These are phyloP conservation scores for Botrytis cinerea DNA, from an alignment of 2,329 filamentous ascomycete species.

Conservation along the genomic window DNA sequence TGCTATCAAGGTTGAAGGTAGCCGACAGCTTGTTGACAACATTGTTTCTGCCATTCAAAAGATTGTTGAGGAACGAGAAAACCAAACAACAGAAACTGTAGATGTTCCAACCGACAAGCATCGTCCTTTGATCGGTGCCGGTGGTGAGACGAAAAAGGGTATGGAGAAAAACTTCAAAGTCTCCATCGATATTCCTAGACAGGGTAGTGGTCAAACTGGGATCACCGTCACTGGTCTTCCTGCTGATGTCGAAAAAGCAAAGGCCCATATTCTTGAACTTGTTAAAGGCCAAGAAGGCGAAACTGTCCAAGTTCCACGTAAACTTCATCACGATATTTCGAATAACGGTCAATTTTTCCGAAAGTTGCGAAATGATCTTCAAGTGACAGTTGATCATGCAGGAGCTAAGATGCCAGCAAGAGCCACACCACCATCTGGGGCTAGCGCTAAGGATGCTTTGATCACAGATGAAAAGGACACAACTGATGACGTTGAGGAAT, in stretches of 20 bases:
- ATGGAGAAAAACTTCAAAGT: slow-evolving; percentile 87
- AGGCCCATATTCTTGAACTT: slow-evolving; percentile 76
- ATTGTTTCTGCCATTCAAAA: slow-evolving; percentile 80
- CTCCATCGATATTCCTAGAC: slow-evolving; percentile 85
- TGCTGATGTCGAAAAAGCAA: slow-evolving; percentile 78
- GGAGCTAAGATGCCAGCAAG: slow-evolving; percentile 76
- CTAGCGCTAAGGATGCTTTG: slow-evolving; percentile 71
- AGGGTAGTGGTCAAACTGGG: slow-evolving; percentile 79
- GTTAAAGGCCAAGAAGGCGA: slow-evolving; percentile 87
- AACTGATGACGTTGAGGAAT: slow-evolving; percentile 70
- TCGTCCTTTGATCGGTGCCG: slow-evolving; percentile 84
- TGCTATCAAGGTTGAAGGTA: slow-evolving; percentile 85
- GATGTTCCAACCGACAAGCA: slow-evolving; percentile 92
- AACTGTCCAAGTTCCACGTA: slow-evolving; percentile 79
- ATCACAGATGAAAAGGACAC: slow-evolving; percentile 83
- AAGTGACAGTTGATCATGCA: slow-evolving; percentile 88
- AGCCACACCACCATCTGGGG: slow-evolving; percentile 58
- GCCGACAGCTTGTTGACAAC: slow-evolving; percentile 80
- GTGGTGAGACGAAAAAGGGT: slow-evolving; percentile 81
- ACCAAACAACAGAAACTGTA: slow-evolving; percentile 73
- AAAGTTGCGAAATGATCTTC: slow-evolving; percentile 78
- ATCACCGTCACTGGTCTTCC: slow-evolving; percentile 84
- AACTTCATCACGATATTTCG: slow-evolving; percentile 79
- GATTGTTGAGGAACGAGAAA: slow-evolving; percentile 81
- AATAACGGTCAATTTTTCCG: slow-evolving; percentile 96